These are phyloP conservation scores for Backusella westeae DNA, from an alignment of 192 early-diverging fungal species.

Conservation along the genomic window DNA sequence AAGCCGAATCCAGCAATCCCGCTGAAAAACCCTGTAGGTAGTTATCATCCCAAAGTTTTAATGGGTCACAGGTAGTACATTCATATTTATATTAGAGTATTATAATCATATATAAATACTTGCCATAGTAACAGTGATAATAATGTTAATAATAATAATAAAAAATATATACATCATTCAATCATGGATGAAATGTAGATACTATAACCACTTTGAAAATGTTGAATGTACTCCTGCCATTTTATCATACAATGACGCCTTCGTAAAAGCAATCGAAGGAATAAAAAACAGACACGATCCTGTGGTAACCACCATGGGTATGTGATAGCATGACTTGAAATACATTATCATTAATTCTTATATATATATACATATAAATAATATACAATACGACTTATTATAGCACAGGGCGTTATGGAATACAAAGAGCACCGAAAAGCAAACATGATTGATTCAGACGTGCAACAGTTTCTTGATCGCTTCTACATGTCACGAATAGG, in stretches of 20 bases:
- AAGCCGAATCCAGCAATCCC: constrained; percentile 41
- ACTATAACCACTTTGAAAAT: constrained; percentile 53
- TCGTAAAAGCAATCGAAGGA: constrained; percentile 85
- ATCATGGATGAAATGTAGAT: constrained; percentile 1
- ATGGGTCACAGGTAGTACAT: constrained; percentile 50
- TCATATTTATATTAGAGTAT: not conserved
- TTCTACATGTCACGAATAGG: constrained; percentile 97
- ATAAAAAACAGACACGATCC: constrained; percentile 94
- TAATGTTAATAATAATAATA: not conserved
- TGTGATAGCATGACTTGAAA: constrained; percentile 7
- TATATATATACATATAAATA: not conserved
- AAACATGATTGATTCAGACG: constrained; percentile 59
- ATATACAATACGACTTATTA: not conserved
- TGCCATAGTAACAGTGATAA: not conserved
- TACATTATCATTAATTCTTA: not conserved
- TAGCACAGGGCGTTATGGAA: constrained; percentile 92
- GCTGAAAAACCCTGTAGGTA: not conserved
- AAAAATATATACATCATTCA: not conserved
- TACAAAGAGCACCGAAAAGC: constrained; percentile 65
- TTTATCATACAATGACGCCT: constrained; percentile 73
- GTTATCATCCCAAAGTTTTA: constrained; percentile 22
- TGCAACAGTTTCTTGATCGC: constrained; percentile 91
- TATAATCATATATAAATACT: not conserved
- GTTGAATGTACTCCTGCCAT: constrained; percentile 66
- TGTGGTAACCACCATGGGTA: constrained; percentile 82